Percentiles rank a stretch among this genome's conserved stretches.
These are phyloP conservation scores for Aspergillus tamarii DNA, from an alignment of 2,329 filamentous ascomycete genomes.

Conservation along the genomic window DNA sequence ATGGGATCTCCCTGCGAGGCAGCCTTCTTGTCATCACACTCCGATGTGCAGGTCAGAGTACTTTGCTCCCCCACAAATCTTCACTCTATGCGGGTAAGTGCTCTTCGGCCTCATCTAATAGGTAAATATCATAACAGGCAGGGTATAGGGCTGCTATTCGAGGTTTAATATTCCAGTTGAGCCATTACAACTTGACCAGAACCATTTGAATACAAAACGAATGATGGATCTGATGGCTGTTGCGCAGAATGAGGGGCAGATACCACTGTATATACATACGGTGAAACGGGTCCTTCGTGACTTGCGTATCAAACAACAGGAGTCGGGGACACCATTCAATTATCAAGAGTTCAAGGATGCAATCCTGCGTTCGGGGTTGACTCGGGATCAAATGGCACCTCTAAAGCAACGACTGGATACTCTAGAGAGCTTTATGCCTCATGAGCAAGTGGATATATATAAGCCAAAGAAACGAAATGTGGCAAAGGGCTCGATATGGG, in stretches of 20 bases:
- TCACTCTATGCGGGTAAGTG: constrained; percentile 14
- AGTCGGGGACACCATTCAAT: constrained; percentile 45
- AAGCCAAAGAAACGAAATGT: not conserved
- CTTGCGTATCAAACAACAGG: constrained; percentile 49
- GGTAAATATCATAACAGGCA: not conserved
- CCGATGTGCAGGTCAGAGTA: constrained; percentile 53
- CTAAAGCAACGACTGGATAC: constrained; percentile 25
- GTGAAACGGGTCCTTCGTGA: constrained; percentile 60
- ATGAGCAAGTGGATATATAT: not conserved
- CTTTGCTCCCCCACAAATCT: constrained; percentile 60
- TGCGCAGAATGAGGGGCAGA: constrained; percentile 38
- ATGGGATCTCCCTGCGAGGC: constrained; percentile 62
- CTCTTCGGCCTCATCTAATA: not conserved
- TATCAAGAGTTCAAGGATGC: constrained; percentile 53
- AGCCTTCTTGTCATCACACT: constrained; percentile 55
- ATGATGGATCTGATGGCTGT: constrained; percentile 66
- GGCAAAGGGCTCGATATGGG: constrained; percentile 15
- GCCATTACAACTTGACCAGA: constrained; percentile 55
- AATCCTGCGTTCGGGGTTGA: constrained; percentile 11
- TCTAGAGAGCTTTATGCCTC: constrained; percentile 27
- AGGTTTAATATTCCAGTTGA: constrained; percentile 53
- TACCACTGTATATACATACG: constrained; percentile 62
- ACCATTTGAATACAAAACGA: constrained; percentile 59
- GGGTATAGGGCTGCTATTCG: constrained; percentile 45
- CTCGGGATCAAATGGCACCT: constrained; percentile 18